A percentile compares a stretch with the other conserved stretches of the same genome.
Evolutionary conservation across 331 rosid species (phyloP).

Genomic region (Saraca asoca): DNA sequence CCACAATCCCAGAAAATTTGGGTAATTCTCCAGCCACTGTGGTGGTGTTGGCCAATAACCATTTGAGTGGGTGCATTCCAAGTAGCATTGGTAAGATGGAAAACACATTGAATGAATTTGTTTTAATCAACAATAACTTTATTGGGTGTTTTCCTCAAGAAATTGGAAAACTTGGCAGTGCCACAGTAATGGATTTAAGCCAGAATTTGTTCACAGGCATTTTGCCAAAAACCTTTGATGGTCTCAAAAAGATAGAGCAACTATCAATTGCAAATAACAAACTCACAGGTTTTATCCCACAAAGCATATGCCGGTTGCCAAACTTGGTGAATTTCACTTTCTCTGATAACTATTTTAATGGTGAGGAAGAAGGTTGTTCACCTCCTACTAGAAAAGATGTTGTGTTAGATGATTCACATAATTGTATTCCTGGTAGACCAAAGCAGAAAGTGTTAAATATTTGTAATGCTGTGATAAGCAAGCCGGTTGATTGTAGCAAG

Average conservation of each 20-base stretch:
- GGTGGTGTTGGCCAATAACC: conserved; percentile 45
- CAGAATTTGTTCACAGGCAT: conserved; percentile 31
- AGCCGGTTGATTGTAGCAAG: conserved; percentile 47
- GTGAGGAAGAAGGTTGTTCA: conserved; percentile 44
- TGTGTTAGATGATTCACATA: conserved; percentile 31
- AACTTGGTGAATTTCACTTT: conserved; percentile 41
- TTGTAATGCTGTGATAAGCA: conserved; percentile 44
- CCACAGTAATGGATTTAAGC: conserved; percentile 39
- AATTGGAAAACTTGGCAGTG: conserved; percentile 33
- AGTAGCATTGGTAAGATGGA: conserved; percentile 49
- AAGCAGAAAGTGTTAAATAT: conserved; percentile 25
- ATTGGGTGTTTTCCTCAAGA: conserved; percentile 48
- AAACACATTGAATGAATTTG: conserved; percentile 43
- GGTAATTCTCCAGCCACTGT: conserved; percentile 48
- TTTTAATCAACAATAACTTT: conserved; percentile 40
- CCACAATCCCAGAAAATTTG: conserved; percentile 43
- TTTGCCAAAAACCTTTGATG: conserved; percentile 35
- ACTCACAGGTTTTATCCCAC: conserved; percentile 42
- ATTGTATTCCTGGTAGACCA: conserved; percentile 46
- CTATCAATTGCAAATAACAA: conserved; percentile 37
- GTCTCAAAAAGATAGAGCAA: neutral
- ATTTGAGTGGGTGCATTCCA: conserved; percentile 46
- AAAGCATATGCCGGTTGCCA: conserved; percentile 35
- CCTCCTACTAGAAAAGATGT: conserved; percentile 31
- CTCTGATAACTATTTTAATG: conserved; percentile 40